Conservation (phyloP, 768 basidiomycete genomes). For the Suillus spraguei region DNA sequence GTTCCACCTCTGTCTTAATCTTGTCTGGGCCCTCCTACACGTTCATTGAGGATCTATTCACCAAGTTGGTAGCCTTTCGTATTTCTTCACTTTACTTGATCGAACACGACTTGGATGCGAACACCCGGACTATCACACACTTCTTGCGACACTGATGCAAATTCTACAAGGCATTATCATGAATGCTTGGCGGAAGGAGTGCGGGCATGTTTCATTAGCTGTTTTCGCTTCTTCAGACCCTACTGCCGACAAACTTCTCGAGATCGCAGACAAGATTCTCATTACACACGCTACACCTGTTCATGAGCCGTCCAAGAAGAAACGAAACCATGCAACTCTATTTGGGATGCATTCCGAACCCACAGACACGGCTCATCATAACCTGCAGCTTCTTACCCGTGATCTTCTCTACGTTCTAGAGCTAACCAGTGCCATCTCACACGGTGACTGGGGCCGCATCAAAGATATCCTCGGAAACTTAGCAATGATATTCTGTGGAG, state of each 20-base stretch:
- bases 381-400: constrained; percentile 27
- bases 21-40: constrained; percentile 35
- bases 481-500: constrained; percentile 21
- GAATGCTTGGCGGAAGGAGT: constrained; percentile 33
- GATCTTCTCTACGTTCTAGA: constrained; percentile 36
- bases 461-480: constrained; percentile 30
- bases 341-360: too few relatives aligned
- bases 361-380: constrained; percentile 25
- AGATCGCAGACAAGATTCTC: constrained; percentile 24
- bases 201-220: constrained; percentile 15
- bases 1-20: constrained; percentile 39
- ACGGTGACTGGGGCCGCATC: constrained; percentile 36
- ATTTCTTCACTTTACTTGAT: constrained; percentile 35
- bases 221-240: constrained; percentile 32
- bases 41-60: constrained; percentile 30
- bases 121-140: constrained; percentile 38
- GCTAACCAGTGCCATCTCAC: constrained; percentile 27
- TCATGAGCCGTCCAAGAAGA: neutral
- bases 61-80: constrained; percentile 29
- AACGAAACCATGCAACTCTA: neutral
- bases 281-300: constrained; percentile 25
- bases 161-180: constrained; percentile 37
- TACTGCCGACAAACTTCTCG: constrained; percentile 18
- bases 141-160: constrained; percentile 25
- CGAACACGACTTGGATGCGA: constrained; percentile 26